Percentiles rank a stretch among this genome's conserved stretches.
Evolutionary conservation across 169 alveolate genomes (phyloP).

Genomic region (Eimeria sp.): DNA sequence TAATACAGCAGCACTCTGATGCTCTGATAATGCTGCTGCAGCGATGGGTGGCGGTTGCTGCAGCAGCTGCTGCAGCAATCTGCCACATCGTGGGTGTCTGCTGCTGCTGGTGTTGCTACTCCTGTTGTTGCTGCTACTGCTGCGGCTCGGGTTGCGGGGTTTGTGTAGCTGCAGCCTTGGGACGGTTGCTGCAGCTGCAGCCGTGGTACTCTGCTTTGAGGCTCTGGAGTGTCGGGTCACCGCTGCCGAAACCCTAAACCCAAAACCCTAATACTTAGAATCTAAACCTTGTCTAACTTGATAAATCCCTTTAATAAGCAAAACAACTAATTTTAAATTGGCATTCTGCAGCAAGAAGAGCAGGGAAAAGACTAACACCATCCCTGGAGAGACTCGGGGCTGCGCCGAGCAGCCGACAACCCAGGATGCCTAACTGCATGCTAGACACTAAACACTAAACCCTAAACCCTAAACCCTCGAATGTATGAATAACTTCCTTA

Average conservation of each 20-base stretch:
- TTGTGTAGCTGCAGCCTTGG: not conserved
- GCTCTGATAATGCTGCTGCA: not conserved
- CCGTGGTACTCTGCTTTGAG: not conserved
- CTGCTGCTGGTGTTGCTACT: not conserved
- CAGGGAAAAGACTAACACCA: too few relatives aligned
- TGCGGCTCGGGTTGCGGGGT: too few relatives aligned
- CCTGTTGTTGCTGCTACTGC: not conserved
- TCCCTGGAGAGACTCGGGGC: not conserved
- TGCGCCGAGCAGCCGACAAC: not conserved
- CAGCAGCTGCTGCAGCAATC: not conserved
- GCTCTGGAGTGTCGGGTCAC: not conserved
- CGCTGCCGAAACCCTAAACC: conserved; percentile 12
- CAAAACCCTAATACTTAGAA: not conserved
- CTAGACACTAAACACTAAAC: not conserved
- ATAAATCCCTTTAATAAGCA: not conserved
- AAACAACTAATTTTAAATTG: too few relatives aligned
- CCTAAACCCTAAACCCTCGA: conserved; percentile 2
- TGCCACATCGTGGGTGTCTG: not conserved
- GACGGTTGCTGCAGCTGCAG: conserved; percentile 3
- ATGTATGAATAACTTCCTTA: too few relatives aligned
- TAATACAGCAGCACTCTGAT: not conserved
- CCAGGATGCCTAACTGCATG: not conserved
- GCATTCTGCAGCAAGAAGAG: too few relatives aligned
- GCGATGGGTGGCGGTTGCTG: not conserved
- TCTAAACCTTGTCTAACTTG: not conserved